Evolutionary conservation across 108 stramenopile genomes (phyloP).

Genomic region (Stephanodiscus minutulus): DNA sequence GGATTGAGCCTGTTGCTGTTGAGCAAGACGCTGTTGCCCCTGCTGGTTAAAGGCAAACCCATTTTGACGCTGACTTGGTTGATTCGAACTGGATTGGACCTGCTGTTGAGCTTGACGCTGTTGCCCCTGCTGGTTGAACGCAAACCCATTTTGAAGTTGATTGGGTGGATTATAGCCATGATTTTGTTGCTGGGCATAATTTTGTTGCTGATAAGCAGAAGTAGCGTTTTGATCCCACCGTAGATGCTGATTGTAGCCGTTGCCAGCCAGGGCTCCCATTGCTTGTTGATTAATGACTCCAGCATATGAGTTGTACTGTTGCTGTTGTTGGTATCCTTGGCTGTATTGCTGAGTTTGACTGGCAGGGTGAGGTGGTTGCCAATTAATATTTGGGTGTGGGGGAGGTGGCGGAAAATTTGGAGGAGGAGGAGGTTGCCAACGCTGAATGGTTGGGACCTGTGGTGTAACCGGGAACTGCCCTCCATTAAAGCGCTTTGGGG

Average conservation of each 20-base stretch:
- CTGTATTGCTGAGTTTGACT: constrained; percentile 21
- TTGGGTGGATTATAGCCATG: constrained; percentile 15
- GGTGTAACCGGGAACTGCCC: constrained; percentile 15
- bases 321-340: constrained; percentile 29
- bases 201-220: constrained; percentile 28
- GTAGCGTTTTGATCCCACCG: not conserved
- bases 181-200: constrained; percentile 34
- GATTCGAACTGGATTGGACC: not conserved
- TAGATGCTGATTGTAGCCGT: constrained; percentile 15
- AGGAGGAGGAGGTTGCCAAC: constrained; percentile 45
- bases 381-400: constrained; percentile 39
- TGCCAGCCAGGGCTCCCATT: constrained; percentile 22
- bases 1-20: constrained; percentile 31
- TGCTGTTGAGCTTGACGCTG: constrained; percentile 38
- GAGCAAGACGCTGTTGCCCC: constrained; percentile 32
- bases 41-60: constrained; percentile 43
- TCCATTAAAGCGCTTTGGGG: constrained; percentile 54
- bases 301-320: constrained; percentile 7
- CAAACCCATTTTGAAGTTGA: constrained; percentile 23
- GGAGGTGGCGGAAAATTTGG: constrained; percentile 34
- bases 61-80: constrained; percentile 10
- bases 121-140: constrained; percentile 44
- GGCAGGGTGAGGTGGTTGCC: constrained; percentile 17
- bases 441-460: constrained; percentile 51
- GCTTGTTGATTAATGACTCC: constrained; percentile 40